Conservation (phyloP, 768 basidiomycete genomes). For the Suillus subaureus region DNA sequence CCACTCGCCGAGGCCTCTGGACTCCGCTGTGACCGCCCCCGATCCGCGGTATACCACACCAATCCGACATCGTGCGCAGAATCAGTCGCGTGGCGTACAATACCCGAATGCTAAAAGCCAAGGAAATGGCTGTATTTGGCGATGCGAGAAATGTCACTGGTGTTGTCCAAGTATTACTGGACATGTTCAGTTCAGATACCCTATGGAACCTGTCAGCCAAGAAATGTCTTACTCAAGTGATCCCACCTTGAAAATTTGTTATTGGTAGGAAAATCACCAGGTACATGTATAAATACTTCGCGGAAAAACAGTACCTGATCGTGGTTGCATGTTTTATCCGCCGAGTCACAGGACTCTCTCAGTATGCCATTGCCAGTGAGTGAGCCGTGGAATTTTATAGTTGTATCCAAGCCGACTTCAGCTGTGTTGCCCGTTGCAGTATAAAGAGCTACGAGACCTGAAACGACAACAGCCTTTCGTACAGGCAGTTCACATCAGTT, state of each 20-base stretch:
- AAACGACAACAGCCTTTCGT: conserved; percentile 53
- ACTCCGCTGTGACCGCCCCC: conserved; percentile 31
- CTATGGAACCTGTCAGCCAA: conserved; percentile 12
- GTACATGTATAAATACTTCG: background rate
- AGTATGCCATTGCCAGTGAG: conserved; percentile 45
- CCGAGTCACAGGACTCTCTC: conserved; percentile 55
- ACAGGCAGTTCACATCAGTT: background rate
- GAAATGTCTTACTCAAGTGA: background rate
- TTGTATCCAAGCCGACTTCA: conserved; percentile 55
- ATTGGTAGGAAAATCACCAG: background rate
- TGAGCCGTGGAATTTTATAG: conserved; percentile 32
- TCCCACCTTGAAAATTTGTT: conserved; percentile 36
- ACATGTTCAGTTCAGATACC: conserved; percentile 57
- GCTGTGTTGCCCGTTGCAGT: conserved; percentile 44
- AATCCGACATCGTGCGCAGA: conserved; percentile 42
- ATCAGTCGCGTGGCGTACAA: conserved; percentile 40
- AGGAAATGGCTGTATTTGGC: conserved; percentile 42
- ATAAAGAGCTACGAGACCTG: conserved; percentile 50
- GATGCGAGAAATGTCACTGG: conserved; percentile 41
- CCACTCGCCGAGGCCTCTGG: conserved; percentile 33
- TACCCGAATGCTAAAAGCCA: conserved; percentile 42
- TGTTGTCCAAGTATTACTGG: conserved; percentile 50
- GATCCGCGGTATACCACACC: conserved; percentile 32
- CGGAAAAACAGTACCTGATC: conserved; percentile 36
- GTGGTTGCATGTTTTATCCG: conserved; percentile 44